phyloP scores from a whole-genome alignment of 345 rosid genomes.

The Viola odorata region DNA sequence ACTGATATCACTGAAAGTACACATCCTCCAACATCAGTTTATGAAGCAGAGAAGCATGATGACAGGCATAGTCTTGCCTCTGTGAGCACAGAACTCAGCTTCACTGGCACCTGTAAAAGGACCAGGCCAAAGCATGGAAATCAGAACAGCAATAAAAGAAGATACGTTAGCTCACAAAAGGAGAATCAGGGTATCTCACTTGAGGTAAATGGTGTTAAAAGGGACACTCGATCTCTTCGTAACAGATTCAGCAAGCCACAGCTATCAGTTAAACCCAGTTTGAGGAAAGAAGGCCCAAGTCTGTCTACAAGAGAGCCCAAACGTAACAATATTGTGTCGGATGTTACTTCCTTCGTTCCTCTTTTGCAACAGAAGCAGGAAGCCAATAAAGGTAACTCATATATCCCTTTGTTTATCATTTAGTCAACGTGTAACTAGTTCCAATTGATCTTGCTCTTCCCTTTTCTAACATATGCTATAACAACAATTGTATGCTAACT shows the following conservation, averaged over 20 bases:
- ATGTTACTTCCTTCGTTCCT: slow-evolving; percentile 71
- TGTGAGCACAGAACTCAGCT: slow-evolving; percentile 45
- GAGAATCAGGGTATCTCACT: slow-evolving; percentile 31
- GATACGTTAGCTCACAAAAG: slow-evolving; percentile 36
- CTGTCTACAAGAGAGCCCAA: slow-evolving; percentile 43
- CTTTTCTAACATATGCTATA: background rate
- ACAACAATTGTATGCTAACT: background rate
- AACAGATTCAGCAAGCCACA: slow-evolving; percentile 53
- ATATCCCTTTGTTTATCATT: background rate
- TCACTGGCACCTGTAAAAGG: slow-evolving; percentile 37
- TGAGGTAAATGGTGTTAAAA: slow-evolving; percentile 31
- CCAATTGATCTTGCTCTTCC: background rate
- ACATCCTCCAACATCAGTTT: slow-evolving; percentile 36
- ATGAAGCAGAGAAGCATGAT: slow-evolving; percentile 35
- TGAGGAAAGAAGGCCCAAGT: slow-evolving; percentile 34
- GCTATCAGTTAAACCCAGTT: slow-evolving; percentile 46
- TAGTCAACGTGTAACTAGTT: background rate
- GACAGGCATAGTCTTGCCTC: slow-evolving; percentile 69
- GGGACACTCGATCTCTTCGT: slow-evolving; percentile 34
- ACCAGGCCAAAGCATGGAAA: slow-evolving; percentile 37
- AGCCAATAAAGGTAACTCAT: slow-evolving; percentile 48
- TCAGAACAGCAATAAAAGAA: slow-evolving; percentile 40
- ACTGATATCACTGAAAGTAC: slow-evolving; percentile 43
- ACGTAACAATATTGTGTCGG: slow-evolving; percentile 69
- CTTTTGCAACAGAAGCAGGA: slow-evolving; percentile 77